These are phyloP conservation scores for Euphorbia lathyris DNA, from an alignment of 345 rosid genomes.

Conservation along the genomic window DNA sequence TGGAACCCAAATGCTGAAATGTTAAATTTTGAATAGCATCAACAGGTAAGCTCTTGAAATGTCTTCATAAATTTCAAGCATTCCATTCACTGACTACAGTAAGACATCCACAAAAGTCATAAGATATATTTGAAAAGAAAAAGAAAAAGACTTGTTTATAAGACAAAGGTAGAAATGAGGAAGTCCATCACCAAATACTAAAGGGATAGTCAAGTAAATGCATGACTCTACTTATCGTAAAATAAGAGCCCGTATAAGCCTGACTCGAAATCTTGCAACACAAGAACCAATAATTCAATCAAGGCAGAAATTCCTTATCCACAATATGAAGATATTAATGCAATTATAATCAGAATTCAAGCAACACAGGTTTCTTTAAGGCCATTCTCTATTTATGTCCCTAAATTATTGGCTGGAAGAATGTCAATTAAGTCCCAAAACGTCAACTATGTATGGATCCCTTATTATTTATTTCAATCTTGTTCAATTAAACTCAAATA, in stretches of 20 bases:
- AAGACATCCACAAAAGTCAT: not conserved
- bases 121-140: not conserved
- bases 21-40: not conserved
- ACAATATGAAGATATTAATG: constrained; percentile 3
- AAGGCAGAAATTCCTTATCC: not conserved
- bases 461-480: no score
- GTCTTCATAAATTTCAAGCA: not conserved
- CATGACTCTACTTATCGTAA: not conserved
- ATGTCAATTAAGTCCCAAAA: no score
- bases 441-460: no score
- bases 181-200: not conserved
- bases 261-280: not conserved
- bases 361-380: not conserved
- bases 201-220: not conserved
- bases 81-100: not conserved
- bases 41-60: not conserved
- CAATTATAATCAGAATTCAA: not conserved
- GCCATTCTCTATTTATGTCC: not conserved
- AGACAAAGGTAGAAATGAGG: not conserved
- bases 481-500: not conserved
- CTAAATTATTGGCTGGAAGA: no score
- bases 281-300: not conserved
- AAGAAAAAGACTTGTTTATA: not conserved
- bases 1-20: no score
- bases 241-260: not conserved